Conservation (phyloP, 768 basidiomycete genomes). For the Trametes villosa region DNA sequence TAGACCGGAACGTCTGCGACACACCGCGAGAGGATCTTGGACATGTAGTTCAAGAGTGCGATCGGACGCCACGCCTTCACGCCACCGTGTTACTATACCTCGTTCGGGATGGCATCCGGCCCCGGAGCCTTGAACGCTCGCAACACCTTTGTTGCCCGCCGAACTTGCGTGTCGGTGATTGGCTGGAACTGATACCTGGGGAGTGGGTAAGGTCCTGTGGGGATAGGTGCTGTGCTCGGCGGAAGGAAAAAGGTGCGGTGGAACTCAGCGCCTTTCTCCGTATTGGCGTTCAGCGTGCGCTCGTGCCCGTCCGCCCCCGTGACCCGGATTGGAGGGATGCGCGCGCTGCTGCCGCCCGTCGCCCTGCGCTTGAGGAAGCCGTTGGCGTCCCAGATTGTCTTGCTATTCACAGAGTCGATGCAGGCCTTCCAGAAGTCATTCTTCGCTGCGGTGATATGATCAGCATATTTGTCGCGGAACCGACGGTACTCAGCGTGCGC, state of each 20-base stretch:
- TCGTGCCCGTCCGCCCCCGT: background rate
- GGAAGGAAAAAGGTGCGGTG: conserved; percentile 36
- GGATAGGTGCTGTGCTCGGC: background rate
- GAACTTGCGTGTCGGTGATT: conserved; percentile 35
- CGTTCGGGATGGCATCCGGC: too few species aligned
- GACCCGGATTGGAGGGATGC: conserved; percentile 25
- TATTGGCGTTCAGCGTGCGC: conserved; percentile 8
- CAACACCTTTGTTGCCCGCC: conserved; percentile 29
- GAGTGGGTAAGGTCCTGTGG: conserved; percentile 29
- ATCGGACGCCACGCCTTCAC: conserved; percentile 41
- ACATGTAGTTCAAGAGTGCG: conserved; percentile 33
- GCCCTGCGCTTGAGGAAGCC: conserved; percentile 5
- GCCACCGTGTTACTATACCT: conserved; percentile 38
- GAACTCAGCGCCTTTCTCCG: conserved; percentile 23
- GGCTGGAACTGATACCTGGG: conserved; percentile 25
- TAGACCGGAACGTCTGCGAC: conserved; percentile 20
- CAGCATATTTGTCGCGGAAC: too few species aligned
- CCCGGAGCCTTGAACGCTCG: conserved; percentile 41
- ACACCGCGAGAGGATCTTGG: conserved; percentile 29
- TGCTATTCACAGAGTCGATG: conserved; percentile 19
- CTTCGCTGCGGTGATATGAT: conserved; percentile 14
- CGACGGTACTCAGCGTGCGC: conserved; percentile 18
- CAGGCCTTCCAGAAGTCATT: conserved; percentile 33
- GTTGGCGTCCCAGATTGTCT: conserved; percentile 28
- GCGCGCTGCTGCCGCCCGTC: conserved; percentile 14